Evolutionary conservation across 2,329 filamentous ascomycete species (phyloP).

Genomic region (Diplodia corticola): DNA sequence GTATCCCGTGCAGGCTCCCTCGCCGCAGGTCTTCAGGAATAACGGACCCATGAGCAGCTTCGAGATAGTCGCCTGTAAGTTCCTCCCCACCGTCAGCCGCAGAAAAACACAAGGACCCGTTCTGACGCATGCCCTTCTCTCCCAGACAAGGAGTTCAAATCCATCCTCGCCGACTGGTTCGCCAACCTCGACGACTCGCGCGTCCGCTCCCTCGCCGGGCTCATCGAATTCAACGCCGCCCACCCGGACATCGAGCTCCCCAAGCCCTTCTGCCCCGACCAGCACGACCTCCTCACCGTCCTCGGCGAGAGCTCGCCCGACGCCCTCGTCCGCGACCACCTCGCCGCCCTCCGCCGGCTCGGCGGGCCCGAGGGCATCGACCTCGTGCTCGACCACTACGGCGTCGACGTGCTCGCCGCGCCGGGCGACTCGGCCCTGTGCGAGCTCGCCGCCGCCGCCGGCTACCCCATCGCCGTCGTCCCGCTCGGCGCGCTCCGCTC

Average conservation of each 20-base stretch:
- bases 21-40: slow-evolving; percentile 34
- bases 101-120: no score
- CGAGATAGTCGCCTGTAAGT: slow-evolving; percentile 40
- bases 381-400: slow-evolving; percentile 32
- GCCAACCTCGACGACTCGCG: slow-evolving; percentile 34
- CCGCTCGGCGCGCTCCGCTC: slow-evolving; percentile 37
- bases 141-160: slow-evolving; percentile 40
- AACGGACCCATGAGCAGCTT: slow-evolving; percentile 36
- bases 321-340: slow-evolving; percentile 27
- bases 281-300: slow-evolving; percentile 39
- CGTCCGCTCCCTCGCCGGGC: slow-evolving; percentile 40
- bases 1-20: slow-evolving; percentile 36
- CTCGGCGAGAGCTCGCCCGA: slow-evolving; percentile 29
- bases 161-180: slow-evolving; percentile 37
- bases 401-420: slow-evolving; percentile 37
- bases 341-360: slow-evolving; percentile 32
- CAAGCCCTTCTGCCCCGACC: slow-evolving; percentile 31
- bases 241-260: slow-evolving; percentile 39
- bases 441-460: slow-evolving; percentile 38
- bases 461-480: slow-evolving; percentile 39
- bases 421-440: slow-evolving; percentile 39
- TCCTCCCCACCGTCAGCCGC: no score
- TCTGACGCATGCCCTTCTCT: no score
- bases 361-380: slow-evolving; percentile 38
- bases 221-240: slow-evolving; percentile 41